A percentile compares a stretch with the other conserved stretches of the same genome.
phyloP scores from a whole-genome alignment of 441 rosid species.

The Melastoma candidum region DNA sequence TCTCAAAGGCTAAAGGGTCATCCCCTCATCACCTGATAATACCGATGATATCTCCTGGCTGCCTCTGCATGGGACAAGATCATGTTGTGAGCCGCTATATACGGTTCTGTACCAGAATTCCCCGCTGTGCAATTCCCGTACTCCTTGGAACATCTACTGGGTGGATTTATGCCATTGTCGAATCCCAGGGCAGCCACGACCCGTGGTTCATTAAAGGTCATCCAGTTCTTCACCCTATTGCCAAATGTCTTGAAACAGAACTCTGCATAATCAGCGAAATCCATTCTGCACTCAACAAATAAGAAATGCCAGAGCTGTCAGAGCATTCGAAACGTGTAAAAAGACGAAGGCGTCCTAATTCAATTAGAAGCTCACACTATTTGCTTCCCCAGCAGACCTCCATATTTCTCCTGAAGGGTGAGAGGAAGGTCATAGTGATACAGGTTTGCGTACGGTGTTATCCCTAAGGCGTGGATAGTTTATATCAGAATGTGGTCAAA shows the following conservation, averaged over 20 bases:
- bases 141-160: constrained; percentile 16
- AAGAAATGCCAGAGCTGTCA: background rate
- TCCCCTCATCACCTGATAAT: no score
- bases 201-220: constrained; percentile 23
- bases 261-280: constrained; percentile 17
- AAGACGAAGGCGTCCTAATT: background rate
- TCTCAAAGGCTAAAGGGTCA: no score
- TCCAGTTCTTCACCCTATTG: constrained; percentile 22
- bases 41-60: constrained; percentile 1
- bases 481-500: no score
- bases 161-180: constrained; percentile 9
- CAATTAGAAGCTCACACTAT: constrained; percentile 20
- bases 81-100: constrained; percentile 17
- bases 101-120: constrained; percentile 22
- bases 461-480: constrained; percentile 9
- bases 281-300: constrained; percentile 4
- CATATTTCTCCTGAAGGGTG: constrained; percentile 25
- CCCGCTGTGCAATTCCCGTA: constrained; percentile 16
- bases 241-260: constrained; percentile 23
- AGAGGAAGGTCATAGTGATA: constrained; percentile 41
- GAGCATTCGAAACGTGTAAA: background rate
- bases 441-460: constrained; percentile 29
- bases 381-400: constrained; percentile 24
- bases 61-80: constrained; percentile 11
- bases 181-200: constrained; percentile 3